Base-by-base conservation (phyloP, 805 yeast genomes). In the Cyberlindnera euphorbiiphila region DNA sequence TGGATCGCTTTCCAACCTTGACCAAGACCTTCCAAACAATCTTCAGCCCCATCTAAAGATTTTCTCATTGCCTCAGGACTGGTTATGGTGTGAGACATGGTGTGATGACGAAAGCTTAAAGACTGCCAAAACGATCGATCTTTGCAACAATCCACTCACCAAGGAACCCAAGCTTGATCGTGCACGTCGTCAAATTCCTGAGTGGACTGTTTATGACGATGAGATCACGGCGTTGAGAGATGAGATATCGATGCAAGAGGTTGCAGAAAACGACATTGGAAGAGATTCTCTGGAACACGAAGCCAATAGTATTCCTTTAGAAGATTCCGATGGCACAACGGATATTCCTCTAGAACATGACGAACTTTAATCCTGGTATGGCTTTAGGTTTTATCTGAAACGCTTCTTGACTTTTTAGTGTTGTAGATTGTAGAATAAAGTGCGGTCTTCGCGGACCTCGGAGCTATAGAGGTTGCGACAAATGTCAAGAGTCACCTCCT, bases 11-110 rank as follows among this genome's bases (percentile, higher is more conserved):
- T 72, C 86, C 9, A 87, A 86, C 52, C 69, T 89, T 42, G 98
- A 88, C 56, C 97, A 91, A 57, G 98, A 93, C 56, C 69, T 91
- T 43, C 88, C 96, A n/a, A 93, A 91, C 60, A 85, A 85, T 54
- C 49, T 89, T 49, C 98, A 93, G 59, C 51, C 66, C 16, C 58
- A 61, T 20, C 59, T 91, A 21, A 81, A 80, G 34, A 87, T 87
- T 14, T 73, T 66, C 51, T 80, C 93, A 8, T 64, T 86, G 29
- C 85, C 87, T 4, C 81, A 81, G 48, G 89, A 85, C 30, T 86
- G 95, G 94, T 64, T 85, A 25, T 87, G 95, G 95, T 87, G 95
- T 61, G 95, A 86, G 54, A 86, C 95, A 0, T 86, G 95, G 95
- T 85, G 95, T 58, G 69, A 78, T 21, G 85, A 79, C 45, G 81